A percentile compares a stretch with the other conserved stretches of the same genome.
Evolutionary conservation across 2,329 filamentous ascomycete genomes (phyloP).

Genomic region (Cladophialophora immunda): DNA sequence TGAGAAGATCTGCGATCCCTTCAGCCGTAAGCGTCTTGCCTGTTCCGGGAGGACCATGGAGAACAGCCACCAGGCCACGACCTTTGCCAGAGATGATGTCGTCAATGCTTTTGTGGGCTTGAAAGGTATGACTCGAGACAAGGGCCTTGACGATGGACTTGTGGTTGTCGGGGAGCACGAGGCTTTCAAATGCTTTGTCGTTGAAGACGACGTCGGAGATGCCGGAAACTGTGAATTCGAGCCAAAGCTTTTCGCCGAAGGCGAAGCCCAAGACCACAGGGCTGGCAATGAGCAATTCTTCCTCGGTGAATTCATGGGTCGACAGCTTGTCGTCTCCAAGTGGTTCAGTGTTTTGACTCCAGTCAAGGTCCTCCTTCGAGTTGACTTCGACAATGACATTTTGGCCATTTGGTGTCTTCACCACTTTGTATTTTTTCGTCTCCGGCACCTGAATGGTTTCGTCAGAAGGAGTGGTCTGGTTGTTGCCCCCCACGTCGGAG

Average conservation of each 20-base stretch:
- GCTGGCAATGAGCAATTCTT: conserved; percentile 84
- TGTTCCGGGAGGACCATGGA: conserved; percentile 86
- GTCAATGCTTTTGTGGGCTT: conserved; percentile 81
- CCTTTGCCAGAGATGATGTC: conserved; percentile 85
- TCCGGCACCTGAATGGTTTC: conserved; percentile 48
- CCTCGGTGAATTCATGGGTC: conserved; percentile 73
- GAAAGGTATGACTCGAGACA: conserved; percentile 84
- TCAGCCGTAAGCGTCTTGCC: conserved; percentile 91
- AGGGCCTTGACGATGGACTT: conserved; percentile 79
- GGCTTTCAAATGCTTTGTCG: conserved; percentile 78
- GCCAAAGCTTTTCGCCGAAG: conserved; percentile 88
- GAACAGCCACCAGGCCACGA: conserved; percentile 80
- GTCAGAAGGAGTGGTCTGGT: conserved; percentile 46
- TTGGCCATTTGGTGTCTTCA: conserved; percentile 62
- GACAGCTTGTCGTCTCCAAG: conserved; percentile 58
- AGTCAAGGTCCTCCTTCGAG: conserved; percentile 63
- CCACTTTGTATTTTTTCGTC: conserved; percentile 62
- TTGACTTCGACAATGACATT: conserved; percentile 63
- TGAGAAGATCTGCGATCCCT: conserved; percentile 82
- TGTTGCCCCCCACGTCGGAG: conserved; percentile 46
- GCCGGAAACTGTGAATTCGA: conserved; percentile 83
- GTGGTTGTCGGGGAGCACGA: conserved; percentile 73
- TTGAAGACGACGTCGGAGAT: conserved; percentile 87
- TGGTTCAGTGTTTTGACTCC: conserved; percentile 61
- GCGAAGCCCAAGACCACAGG: conserved; percentile 87